Evolutionary conservation across 1,284 basidiomycete species (phyloP).

Genomic region (Cystobasidium pallidum): DNA sequence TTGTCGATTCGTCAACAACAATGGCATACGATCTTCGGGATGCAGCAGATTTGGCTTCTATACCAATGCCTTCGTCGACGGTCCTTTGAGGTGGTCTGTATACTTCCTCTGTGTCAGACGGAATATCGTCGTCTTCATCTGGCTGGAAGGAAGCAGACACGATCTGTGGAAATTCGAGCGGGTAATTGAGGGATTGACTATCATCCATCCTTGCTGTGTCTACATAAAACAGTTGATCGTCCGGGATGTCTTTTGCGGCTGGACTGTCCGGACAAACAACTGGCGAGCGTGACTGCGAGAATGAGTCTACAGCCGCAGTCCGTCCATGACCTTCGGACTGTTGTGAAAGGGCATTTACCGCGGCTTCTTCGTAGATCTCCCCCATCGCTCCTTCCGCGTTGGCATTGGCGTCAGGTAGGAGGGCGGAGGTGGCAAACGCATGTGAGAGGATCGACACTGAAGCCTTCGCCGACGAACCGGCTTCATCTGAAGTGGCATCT

Average conservation of each 20-base stretch:
- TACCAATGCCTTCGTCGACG: background rate
- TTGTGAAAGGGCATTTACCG: no score
- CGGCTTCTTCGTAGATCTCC: no score
- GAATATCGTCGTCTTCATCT: background rate
- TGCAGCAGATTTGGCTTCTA: background rate
- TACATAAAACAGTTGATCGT: background rate
- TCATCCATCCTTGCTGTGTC: background rate
- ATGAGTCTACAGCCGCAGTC: background rate
- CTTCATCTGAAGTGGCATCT: background rate
- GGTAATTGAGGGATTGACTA: background rate
- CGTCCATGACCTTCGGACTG: no score
- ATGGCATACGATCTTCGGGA: constrained; percentile 11
- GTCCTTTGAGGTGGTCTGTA: background rate
- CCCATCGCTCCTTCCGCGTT: no score
- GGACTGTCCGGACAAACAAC: background rate
- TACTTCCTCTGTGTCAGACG: constrained; percentile 37
- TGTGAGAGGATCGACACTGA: background rate
- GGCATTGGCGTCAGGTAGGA: background rate
- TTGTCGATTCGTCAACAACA: background rate
- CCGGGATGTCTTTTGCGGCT: background rate
- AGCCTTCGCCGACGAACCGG: background rate
- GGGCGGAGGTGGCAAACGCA: background rate
- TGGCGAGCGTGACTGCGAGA: background rate
- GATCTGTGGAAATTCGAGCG: background rate
- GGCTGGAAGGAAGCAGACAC: background rate